These are phyloP conservation scores for Coemansia sp. DNA, from an alignment of 192 early-diverging fungal species.

Conservation along the genomic window DNA sequence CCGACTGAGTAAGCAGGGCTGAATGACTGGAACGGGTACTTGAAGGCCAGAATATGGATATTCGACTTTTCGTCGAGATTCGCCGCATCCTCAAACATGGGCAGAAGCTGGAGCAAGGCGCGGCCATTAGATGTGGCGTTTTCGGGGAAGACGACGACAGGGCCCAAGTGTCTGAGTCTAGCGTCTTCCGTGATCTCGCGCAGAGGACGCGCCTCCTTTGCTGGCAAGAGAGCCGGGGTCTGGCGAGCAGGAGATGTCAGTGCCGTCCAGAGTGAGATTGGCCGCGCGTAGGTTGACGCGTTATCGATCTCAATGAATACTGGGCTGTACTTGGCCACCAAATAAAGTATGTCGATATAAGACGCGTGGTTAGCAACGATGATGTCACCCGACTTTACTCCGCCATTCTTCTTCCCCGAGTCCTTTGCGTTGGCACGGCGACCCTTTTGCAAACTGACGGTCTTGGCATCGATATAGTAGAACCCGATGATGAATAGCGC, in stretches of 20 bases:
- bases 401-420: not conserved
- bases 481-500: constrained; percentile 75
- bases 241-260: constrained; percentile 28
- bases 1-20: constrained; percentile 57
- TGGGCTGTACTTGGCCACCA: constrained; percentile 66
- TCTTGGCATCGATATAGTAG: constrained; percentile 69
- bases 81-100: constrained; percentile 68
- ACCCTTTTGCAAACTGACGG: constrained; percentile 70
- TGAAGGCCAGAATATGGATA: constrained; percentile 62
- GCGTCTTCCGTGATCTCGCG: constrained; percentile 40
- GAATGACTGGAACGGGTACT: constrained; percentile 41
- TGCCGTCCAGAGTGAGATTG: constrained; percentile 36
- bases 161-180: constrained; percentile 20
- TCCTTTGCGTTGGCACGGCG: constrained; percentile 29
- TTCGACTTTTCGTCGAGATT: constrained; percentile 61
- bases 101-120: constrained; percentile 77
- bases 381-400: constrained; percentile 68
- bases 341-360: constrained; percentile 81
- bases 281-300: constrained; percentile 33
- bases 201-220: constrained; percentile 32
- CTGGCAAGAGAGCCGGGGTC: constrained; percentile 45
- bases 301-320: constrained; percentile 58
- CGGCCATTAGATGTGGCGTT: constrained; percentile 87
- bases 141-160: constrained; percentile 54
- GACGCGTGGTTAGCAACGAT: constrained; percentile 83